These are phyloP conservation scores for Knufia petricola DNA, from an alignment of 2,329 filamentous ascomycete species.

Conservation along the genomic window DNA sequence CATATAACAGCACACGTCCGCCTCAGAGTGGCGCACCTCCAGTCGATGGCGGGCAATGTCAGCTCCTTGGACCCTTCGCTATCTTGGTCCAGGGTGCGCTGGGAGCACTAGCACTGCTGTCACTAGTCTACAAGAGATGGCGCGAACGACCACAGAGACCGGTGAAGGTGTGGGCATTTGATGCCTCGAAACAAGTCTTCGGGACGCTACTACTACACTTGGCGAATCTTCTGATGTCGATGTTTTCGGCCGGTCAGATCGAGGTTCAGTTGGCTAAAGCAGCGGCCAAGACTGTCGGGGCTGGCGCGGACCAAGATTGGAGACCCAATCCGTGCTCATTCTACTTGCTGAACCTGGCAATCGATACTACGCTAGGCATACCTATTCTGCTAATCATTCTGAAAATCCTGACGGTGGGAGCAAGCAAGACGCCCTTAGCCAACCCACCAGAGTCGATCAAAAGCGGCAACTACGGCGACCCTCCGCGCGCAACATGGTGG, in stretches of 20 bases:
- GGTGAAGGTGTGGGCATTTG: constrained; percentile 95
- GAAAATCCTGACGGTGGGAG: constrained; percentile 61
- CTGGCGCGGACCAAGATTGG: constrained; percentile 45
- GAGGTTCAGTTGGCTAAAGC: constrained; percentile 29
- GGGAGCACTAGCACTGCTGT: constrained; percentile 69
- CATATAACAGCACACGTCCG: neutral
- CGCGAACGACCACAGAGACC: constrained; percentile 84
- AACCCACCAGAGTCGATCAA: constrained; percentile 78
- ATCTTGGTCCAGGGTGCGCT: constrained; percentile 81
- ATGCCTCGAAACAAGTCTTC: constrained; percentile 94
- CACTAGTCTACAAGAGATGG: constrained; percentile 88
- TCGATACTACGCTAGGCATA: constrained; percentile 94
- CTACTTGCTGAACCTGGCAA: constrained; percentile 85
- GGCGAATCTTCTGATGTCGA: constrained; percentile 90
- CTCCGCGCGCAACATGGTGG: constrained; percentile 80
- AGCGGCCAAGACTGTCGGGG: constrained; percentile 29
- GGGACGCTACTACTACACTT: constrained; percentile 84
- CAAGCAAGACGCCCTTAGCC: constrained; percentile 67
- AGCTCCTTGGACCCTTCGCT: constrained; percentile 81
- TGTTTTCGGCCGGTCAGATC: constrained; percentile 83
- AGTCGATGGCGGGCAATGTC: constrained; percentile 64
- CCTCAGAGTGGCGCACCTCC: constrained; percentile 18
- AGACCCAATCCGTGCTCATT: constrained; percentile 91
- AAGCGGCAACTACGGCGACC: constrained; percentile 81
- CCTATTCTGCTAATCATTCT: constrained; percentile 87